Base-by-base conservation (phyloP, 257 asterid species). In the Haberlea rhodopensis region DNA sequence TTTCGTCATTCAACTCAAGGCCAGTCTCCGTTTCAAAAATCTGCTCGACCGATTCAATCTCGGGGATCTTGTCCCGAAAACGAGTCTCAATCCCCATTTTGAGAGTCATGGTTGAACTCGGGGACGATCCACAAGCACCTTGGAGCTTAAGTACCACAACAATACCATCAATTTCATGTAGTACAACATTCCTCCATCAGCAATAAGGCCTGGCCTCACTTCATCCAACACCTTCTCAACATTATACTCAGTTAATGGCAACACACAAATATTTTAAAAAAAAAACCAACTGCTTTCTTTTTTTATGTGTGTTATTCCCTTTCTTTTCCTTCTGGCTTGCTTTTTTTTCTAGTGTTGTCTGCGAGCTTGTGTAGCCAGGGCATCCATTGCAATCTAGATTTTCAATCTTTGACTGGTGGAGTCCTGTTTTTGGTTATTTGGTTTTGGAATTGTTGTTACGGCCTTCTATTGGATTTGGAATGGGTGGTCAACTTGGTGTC, bases 111-210 rank as follows among this genome's bases (percentile, higher is more conserved):
- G 96, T 74, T n/a, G 97, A 90, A 70, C 97, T 90, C 9, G 97
- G 97, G 71, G 96, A 87, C 1, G 97, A 90, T 13, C 97, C 97
- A 45, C 97, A 90, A 29, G 97, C 97, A 24, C 97, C 97, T 73
- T 90, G 96, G 66, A 90, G 92, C 80, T 87, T 90, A 26, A 90
- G 84, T 40, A 82, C 77, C 0, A 90, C 97, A 65, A 87, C 92
- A 52, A 87, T 92, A 32, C 97, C 97, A 78, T 90, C 97, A 34
- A 90, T 90, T 83, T 90, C 97, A 64, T 90, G 96, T 3, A 90
- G 78, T 26, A 73, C 91, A 43, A 90, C 97, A 72, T 90, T 5
- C 97, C 97, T 53, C 97, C 97, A 81, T 90, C 96, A 37, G 86
- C 95, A 91, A 85, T 90, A 65, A 90, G 84, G 53, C 90, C 80